These are phyloP conservation scores for Barnettozyma siamensis DNA, from an alignment of 805 yeast species.

Conservation along the genomic window DNA sequence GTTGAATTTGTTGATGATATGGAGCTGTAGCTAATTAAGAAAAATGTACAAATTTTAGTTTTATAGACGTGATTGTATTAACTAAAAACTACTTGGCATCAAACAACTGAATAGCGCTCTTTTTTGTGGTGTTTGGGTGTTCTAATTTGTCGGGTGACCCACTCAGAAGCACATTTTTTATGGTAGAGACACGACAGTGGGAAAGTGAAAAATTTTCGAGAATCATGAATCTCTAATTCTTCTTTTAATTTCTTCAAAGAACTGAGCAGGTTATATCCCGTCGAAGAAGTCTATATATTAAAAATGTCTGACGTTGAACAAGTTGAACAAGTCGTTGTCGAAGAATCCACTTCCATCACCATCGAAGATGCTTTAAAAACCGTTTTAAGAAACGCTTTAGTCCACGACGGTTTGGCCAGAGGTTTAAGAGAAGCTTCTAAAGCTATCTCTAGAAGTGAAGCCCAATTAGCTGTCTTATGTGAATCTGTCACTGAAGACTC, in stretches of 20 bases:
- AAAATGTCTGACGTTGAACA: conserved; percentile 93
- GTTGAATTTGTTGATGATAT: conserved; percentile 35
- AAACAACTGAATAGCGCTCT: no score
- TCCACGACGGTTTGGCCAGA: conserved; percentile 99
- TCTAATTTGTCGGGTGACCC: neutral
- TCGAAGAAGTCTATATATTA: conserved; percentile 69
- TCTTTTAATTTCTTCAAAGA: conserved; percentile 18
- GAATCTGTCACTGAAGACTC: conserved; percentile 98
- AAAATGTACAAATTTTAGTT: neutral
- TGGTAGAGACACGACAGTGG: neutral
- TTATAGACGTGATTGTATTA: no score
- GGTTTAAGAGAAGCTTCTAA: conserved; percentile 99
- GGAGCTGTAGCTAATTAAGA: conserved; percentile 17
- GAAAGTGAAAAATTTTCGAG: conserved; percentile 4
- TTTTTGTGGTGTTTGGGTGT: conserved; percentile 3
- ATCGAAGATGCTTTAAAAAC: conserved; percentile 98
- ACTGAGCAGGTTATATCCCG: conserved; percentile 57
- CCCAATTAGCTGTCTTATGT: conserved; percentile 94
- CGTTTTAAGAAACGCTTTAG: conserved; percentile 95
- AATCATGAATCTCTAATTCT: neutral
- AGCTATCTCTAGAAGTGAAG: conserved; percentile 97
- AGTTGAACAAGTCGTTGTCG: conserved; percentile 80
- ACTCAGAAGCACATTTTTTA: neutral
- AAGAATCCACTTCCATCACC: conserved; percentile 85
- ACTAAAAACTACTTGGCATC: no score